Percentiles rank a stretch among this genome's conserved stretches.
phyloP scores from a whole-genome alignment of 1,284 basidiomycete genomes.

The Mycosarcoma mackinlayi region DNA sequence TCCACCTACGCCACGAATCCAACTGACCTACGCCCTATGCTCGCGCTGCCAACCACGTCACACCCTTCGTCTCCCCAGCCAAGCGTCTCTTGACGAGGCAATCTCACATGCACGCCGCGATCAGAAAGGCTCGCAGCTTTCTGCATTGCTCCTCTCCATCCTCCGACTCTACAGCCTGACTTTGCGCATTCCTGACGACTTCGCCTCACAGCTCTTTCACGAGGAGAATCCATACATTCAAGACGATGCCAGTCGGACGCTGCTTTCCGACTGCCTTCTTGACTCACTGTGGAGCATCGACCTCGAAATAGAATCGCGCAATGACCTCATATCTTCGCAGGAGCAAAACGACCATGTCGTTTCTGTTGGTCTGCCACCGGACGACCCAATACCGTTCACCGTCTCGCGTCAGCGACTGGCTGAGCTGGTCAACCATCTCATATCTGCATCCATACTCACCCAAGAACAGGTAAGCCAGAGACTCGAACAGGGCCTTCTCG shows the following conservation, averaged over 20 bases:
- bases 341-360: background rate
- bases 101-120: background rate
- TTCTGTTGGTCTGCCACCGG: slow-evolving; percentile 8
- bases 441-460: slow-evolving; percentile 18
- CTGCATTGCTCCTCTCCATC: slow-evolving; percentile 6
- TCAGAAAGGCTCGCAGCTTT: slow-evolving; percentile 6
- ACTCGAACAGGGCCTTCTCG: slow-evolving; percentile 54
- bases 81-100: slow-evolving; percentile 13
- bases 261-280: slow-evolving; percentile 39
- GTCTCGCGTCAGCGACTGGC: slow-evolving; percentile 36
- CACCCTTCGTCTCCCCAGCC: slow-evolving; percentile 7
- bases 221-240: background rate
- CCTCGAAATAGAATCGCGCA: slow-evolving; percentile 57
- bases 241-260: background rate
- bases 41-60: slow-evolving; percentile 8
- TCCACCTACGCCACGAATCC: background rate
- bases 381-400: slow-evolving; percentile 20
- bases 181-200: slow-evolving; percentile 8
- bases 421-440: slow-evolving; percentile 25
- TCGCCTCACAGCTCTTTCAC: slow-evolving; percentile 1
- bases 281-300: slow-evolving; percentile 63
- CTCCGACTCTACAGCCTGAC: slow-evolving; percentile 19
- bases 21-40: slow-evolving; percentile 15
- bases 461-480: slow-evolving; percentile 28
- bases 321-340: slow-evolving; percentile 23